Evolutionary conservation across 192 early-diverging fungal species (phyloP).

Genomic region (Rhizophagus clarus): DNA sequence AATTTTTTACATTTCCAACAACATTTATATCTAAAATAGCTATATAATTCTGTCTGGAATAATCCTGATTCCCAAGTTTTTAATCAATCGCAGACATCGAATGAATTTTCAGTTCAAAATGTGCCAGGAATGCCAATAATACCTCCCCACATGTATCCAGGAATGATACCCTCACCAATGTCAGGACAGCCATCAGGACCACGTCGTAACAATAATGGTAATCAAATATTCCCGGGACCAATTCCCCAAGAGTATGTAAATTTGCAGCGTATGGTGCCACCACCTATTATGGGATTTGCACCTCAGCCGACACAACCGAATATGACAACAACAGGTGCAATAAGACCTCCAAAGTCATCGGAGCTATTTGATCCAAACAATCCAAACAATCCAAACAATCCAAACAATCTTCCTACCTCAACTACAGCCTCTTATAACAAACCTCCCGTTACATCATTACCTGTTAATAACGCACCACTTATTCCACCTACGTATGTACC

Average conservation of each 20-base stretch:
- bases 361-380: conserved; percentile 31
- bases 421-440: background rate
- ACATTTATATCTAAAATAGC: background rate
- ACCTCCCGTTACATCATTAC: background rate
- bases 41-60: conserved; percentile 23
- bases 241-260: conserved; percentile 5
- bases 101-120: conserved; percentile 13
- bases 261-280: conserved; percentile 10
- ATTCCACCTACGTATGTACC: background rate
- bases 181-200: background rate
- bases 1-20: background rate
- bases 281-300: conserved; percentile 17
- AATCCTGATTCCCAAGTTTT: conserved; percentile 16
- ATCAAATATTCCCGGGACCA: conserved; percentile 12
- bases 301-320: background rate
- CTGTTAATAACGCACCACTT: background rate
- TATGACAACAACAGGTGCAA: background rate
- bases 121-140: conserved; percentile 5
- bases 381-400: conserved; percentile 17
- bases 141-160: conserved; percentile 2
- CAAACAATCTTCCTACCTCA: background rate
- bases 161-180: conserved; percentile 9
- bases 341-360: conserved; percentile 28
- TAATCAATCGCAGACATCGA: conserved; percentile 2
- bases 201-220: conserved; percentile 18